Base-by-base conservation (phyloP, 192 early-diverging fungal species). In the Coemansia reversa region DNA sequence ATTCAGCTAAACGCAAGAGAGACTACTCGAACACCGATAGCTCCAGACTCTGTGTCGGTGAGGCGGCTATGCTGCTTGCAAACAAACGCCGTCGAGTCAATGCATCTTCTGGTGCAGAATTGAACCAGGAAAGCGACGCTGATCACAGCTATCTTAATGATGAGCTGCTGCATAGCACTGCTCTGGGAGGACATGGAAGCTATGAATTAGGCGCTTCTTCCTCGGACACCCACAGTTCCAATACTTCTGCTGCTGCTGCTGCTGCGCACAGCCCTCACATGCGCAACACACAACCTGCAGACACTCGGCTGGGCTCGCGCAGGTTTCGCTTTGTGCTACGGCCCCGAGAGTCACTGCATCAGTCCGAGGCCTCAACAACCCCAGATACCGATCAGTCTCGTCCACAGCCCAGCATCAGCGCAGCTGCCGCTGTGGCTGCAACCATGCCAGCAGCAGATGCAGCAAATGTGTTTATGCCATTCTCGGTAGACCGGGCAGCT, bases 1-100 rank as follows among this genome's bases (percentile, higher is more conserved):
- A 32, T 30, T 18, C n/a, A 4, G 57, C 51, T 23, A 53, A 66
- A 54, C 66, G 67, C 58, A 65, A 65, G 55, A 25, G 52, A 12
- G 51, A 49, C 1, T 18, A 58, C 39, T 8, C 28, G 29, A 33
- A 19, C 11, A 5, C 24, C 4, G 50, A 58, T 29, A 45, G 64
- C 19, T 25, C 63, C 30, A 29, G 51, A n/a, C 42, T 65, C 42
- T 67, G 74, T 32, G 42, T 76, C 22, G 74, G 62, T 16, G 74
- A 59, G 33, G 58, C 39, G 2, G 14, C 16, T 8, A 45, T 35
- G 20, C 9, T 45, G 39, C 35, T 25, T 14, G 9, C 58, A 42
- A 59, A 45, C 62, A 48, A 28, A 55, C 60, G 11, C 49, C 28
- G 52, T 45, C 14, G 47, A 54, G 7, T 33, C 19, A 5, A 45